Conservation (phyloP, 768 basidiomycete species). For the Tricholoma terreum region DNA sequence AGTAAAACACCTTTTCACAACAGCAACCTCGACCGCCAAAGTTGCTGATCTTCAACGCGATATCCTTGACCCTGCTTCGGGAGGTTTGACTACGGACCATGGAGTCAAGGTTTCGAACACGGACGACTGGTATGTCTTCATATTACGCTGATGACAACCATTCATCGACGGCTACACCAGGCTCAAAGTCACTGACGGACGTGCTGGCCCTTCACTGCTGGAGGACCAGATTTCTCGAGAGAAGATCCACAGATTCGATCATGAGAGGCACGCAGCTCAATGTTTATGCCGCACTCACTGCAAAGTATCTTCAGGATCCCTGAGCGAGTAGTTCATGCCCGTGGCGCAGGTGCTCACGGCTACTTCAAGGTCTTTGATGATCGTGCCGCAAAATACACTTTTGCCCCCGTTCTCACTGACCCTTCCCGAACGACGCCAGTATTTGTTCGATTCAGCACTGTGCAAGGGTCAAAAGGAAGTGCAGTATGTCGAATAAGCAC, state of each 20-base stretch:
- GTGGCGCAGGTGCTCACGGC: slow-evolving; percentile 79
- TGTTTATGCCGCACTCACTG: too few species aligned
- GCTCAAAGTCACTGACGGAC: slow-evolving; percentile 49
- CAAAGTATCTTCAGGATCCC: slow-evolving; percentile 46
- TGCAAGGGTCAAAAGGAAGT: slow-evolving; percentile 77
- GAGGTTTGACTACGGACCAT: slow-evolving; percentile 55
- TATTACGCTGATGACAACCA: not conserved
- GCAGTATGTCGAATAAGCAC: slow-evolving; percentile 48
- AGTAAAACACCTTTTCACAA: slow-evolving; percentile 21
- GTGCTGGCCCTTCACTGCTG: slow-evolving; percentile 67
- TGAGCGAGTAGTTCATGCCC: slow-evolving; percentile 73
- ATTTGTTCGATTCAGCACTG: slow-evolving; percentile 85
- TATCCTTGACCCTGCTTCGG: slow-evolving; percentile 27
- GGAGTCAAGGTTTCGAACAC: slow-evolving; percentile 59
- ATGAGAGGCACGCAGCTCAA: slow-evolving; percentile 52
- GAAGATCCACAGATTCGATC: slow-evolving; percentile 79
- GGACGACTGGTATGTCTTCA: slow-evolving; percentile 54
- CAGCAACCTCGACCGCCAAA: slow-evolving; percentile 29
- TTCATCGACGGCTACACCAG: slow-evolving; percentile 28
- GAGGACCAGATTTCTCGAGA: slow-evolving; percentile 75
- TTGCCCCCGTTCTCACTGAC: slow-evolving; percentile 70
- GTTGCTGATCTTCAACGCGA: slow-evolving; percentile 31
- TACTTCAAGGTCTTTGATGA: slow-evolving; percentile 74
- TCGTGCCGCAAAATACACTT: slow-evolving; percentile 67
- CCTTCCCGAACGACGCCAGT: slow-evolving; percentile 68